phyloP scores from a whole-genome alignment of 2,329 filamentous ascomycete genomes.

The Apiospora arundinis region DNA sequence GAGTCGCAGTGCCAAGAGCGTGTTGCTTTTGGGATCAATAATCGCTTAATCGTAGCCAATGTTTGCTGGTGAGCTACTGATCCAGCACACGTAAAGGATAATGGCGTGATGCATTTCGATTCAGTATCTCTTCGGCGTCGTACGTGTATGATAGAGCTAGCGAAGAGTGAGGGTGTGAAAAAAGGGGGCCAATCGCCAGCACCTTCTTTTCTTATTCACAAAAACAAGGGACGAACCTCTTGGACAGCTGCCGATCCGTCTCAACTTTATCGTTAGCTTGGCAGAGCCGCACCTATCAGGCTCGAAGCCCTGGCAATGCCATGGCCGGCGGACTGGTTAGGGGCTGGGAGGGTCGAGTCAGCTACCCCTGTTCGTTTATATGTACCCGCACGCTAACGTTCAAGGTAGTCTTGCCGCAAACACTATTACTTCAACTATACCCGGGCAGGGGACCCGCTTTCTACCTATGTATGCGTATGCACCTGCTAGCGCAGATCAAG shows the following conservation, averaged over 20 bases:
- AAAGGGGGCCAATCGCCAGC: background rate
- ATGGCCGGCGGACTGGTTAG: background rate
- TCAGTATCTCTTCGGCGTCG: background rate
- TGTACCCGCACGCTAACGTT: conserved; percentile 5
- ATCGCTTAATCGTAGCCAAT: background rate
- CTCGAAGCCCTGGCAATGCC: background rate
- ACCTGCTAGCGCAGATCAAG: conserved; percentile 14
- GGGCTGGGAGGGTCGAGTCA: conserved; percentile 5
- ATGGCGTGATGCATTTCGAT: background rate
- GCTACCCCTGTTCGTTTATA: conserved; percentile 4
- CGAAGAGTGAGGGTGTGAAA: background rate
- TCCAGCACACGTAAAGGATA: background rate
- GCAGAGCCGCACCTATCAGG: conserved; percentile 10
- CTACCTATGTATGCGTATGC: background rate
- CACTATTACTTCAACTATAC: background rate
- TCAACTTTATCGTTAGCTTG: conserved; percentile 17
- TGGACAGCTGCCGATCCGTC: conserved; percentile 8
- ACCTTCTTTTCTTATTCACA: background rate
- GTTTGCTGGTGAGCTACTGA: background rate
- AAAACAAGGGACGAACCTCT: background rate
- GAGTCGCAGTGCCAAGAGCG: background rate
- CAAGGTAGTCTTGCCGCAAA: conserved; percentile 6
- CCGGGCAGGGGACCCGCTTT: background rate
- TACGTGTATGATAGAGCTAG: conserved; percentile 13
- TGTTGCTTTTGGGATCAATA: background rate